Conservation (phyloP, 208 protist species). For the Polymyxa betae region DNA sequence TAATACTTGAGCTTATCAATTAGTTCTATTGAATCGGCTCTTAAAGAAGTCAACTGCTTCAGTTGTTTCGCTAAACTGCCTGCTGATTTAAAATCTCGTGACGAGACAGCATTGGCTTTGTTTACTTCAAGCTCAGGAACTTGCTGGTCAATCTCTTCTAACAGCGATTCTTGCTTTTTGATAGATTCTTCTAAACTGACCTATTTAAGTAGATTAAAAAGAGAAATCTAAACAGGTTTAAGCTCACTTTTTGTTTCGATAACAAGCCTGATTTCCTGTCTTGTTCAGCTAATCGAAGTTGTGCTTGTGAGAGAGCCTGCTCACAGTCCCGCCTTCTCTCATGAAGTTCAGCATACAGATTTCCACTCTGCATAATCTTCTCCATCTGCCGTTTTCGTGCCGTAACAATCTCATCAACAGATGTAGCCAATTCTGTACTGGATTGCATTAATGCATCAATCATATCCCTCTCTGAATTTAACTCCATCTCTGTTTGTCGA, state of each 20-base stretch:
- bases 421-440: background rate
- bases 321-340: background rate
- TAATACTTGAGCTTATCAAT: slow-evolving; percentile 27
- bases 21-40: background rate
- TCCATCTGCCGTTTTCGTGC: background rate
- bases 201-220: too few species aligned
- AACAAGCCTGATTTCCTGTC: background rate
- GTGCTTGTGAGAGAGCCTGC: background rate
- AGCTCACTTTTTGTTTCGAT: background rate
- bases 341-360: background rate
- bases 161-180: background rate
- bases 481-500: background rate
- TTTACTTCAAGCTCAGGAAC: background rate
- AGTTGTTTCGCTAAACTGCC: background rate
- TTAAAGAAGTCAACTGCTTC: background rate
- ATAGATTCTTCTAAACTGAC: too few species aligned
- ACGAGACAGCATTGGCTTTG: background rate
- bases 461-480: slow-evolving; percentile 1
- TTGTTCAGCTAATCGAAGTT: slow-evolving; percentile 4
- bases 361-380: background rate
- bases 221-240: too few species aligned
- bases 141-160: background rate
- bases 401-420: background rate
- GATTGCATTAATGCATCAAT: background rate
- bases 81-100: slow-evolving; percentile 40